These are phyloP conservation scores for Eudorina sp. DNA, from an alignment of 139 green algal genomes.

Conservation along the genomic window DNA sequence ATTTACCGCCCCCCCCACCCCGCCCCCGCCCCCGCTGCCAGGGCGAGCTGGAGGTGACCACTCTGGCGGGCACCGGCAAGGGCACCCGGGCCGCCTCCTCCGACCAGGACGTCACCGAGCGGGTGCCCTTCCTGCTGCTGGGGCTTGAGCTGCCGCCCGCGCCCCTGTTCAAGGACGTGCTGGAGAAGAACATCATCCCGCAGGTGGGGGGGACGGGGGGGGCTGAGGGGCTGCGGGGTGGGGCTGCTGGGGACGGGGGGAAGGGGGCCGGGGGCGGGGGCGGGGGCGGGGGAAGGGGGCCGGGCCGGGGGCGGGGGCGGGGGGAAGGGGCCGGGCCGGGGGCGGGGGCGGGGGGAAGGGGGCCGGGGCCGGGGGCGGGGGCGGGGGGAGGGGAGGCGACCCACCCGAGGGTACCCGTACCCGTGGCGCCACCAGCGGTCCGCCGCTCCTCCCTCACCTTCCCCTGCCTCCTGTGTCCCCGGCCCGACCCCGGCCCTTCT, in stretches of 20 bases:
- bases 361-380: no score
- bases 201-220: slow-evolving; percentile 74
- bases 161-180: slow-evolving; percentile 96
- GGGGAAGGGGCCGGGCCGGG: no score
- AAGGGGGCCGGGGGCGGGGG: no score
- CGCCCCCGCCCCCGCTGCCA: slow-evolving; percentile 37
- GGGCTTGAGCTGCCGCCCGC: slow-evolving; percentile 93
- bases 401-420: no score
- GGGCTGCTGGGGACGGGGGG: not conserved
- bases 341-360: no score
- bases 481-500: no score
- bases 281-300: no score
- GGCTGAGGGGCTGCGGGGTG: not conserved
- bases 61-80: slow-evolving; percentile 83
- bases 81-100: slow-evolving; percentile 62
- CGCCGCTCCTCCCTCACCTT: not conserved
- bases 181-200: slow-evolving; percentile 99
- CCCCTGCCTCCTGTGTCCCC: not conserved
- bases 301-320: no score
- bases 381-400: no score
- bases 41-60: slow-evolving; percentile 93
- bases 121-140: slow-evolving; percentile 93
- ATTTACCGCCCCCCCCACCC: not conserved
- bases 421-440: not conserved
- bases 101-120: slow-evolving; percentile 70